A percentile compares a stretch with the other conserved stretches of the same genome.
Evolutionary conservation across 192 early-diverging fungal genomes (phyloP).

Genomic region (Thoreauomyces humboldtii): DNA sequence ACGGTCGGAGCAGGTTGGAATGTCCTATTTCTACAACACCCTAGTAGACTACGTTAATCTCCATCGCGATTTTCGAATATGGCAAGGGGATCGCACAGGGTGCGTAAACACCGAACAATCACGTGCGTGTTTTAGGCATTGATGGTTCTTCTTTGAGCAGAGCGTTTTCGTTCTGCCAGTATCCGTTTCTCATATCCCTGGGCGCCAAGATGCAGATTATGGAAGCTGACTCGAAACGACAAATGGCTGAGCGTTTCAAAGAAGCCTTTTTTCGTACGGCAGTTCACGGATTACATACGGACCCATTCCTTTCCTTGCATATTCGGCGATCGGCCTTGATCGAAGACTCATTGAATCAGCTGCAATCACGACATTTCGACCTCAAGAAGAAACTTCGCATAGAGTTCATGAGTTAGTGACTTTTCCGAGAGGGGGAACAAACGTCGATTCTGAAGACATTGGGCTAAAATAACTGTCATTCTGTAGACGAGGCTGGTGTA

Average conservation of each 20-base stretch:
- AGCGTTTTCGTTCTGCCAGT: slow-evolving; percentile 57
- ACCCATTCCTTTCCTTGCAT: slow-evolving; percentile 52
- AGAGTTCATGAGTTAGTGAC: slow-evolving; percentile 36
- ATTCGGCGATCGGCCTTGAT: slow-evolving; percentile 46
- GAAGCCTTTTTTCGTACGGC: slow-evolving; percentile 46
- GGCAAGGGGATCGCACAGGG: slow-evolving; percentile 52
- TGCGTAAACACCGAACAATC: slow-evolving; percentile 3
- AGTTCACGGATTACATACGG: slow-evolving; percentile 41
- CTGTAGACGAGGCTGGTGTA: slow-evolving; percentile 59
- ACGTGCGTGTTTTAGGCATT: no score
- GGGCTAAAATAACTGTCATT: neutral
- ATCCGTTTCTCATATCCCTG: slow-evolving; percentile 55
- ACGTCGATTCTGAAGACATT: neutral
- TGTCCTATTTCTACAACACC: slow-evolving; percentile 84
- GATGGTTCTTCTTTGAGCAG: neutral
- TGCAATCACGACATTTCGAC: slow-evolving; percentile 46
- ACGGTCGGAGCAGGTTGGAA: slow-evolving; percentile 51
- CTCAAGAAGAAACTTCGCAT: slow-evolving; percentile 55
- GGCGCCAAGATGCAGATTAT: slow-evolving; percentile 57
- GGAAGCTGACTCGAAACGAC: slow-evolving; percentile 42
- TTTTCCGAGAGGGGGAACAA: no score
- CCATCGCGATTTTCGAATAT: slow-evolving; percentile 41
- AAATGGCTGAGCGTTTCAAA: slow-evolving; percentile 45
- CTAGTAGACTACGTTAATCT: slow-evolving; percentile 53
- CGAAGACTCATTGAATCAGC: slow-evolving; percentile 53